Conservation (phyloP, 2,329 filamentous ascomycete species). For the Coleophoma eucalyptorum region DNA sequence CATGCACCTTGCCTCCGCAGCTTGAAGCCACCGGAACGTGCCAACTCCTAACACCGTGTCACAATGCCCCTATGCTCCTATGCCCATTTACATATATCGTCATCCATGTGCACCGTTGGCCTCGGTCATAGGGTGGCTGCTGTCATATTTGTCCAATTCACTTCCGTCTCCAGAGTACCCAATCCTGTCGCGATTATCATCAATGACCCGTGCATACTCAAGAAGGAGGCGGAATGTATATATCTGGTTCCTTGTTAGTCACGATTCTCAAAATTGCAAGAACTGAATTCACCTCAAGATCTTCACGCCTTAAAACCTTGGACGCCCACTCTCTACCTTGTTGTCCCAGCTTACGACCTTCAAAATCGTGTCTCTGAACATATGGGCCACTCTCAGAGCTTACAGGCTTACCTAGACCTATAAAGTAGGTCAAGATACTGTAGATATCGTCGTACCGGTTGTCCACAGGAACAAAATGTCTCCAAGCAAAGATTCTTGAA, state of each 20-base stretch:
- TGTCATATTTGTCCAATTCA: conserved; percentile 25
- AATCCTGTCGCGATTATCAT: conserved; percentile 30
- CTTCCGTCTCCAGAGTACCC: conserved; percentile 28
- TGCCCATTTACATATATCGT: conserved; percentile 3
- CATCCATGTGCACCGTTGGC: conserved; percentile 11
- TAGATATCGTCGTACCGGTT: conserved; percentile 70
- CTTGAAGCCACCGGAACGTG: neutral
- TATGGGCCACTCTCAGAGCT: conserved; percentile 40
- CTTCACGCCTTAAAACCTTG: conserved; percentile 65
- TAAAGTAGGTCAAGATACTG: conserved; percentile 70
- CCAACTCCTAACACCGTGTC: neutral
- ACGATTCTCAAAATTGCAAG: neutral
- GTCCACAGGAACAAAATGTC: conserved; percentile 79
- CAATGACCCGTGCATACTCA: conserved; percentile 50
- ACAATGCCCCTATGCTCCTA: neutral
- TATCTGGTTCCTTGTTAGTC: conserved; percentile 28
- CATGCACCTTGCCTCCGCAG: neutral
- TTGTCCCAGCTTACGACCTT: conserved; percentile 61
- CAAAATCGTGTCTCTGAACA: conserved; percentile 39
- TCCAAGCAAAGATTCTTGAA: conserved; percentile 68
- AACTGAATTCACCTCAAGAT: conserved; percentile 62
- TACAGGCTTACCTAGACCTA: conserved; percentile 51
- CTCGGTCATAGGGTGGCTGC: conserved; percentile 10
- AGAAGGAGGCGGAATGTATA: conserved; percentile 63
- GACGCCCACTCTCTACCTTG: conserved; percentile 68